Conservation (phyloP, 2,329 filamentous ascomycete species). For the Colletotrichum musae region DNA sequence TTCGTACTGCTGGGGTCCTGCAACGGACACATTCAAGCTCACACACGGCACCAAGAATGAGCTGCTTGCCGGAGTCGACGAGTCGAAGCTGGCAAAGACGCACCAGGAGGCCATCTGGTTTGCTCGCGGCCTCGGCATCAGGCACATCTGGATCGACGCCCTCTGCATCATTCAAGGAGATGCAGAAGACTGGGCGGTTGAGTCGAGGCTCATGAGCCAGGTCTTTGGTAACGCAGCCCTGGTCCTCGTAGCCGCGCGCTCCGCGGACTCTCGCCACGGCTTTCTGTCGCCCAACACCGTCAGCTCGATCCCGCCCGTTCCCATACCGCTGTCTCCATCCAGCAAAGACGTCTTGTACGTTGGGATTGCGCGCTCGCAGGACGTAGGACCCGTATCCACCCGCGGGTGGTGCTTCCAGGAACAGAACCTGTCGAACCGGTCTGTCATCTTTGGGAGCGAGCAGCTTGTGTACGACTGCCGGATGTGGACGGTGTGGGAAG, state of each 20-base stretch:
- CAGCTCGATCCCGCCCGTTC: not conserved
- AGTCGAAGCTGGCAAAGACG: not conserved
- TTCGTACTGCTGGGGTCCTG: constrained; percentile 7
- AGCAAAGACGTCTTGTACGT: constrained; percentile 5
- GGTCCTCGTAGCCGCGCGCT: constrained; percentile 14
- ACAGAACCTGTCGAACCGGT: constrained; percentile 12
- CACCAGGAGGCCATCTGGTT: not conserved
- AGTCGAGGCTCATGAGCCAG: constrained; percentile 30
- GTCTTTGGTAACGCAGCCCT: constrained; percentile 37
- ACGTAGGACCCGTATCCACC: constrained; percentile 10
- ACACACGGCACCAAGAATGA: not conserved
- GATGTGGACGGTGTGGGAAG: constrained; percentile 5
- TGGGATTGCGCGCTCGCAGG: not conserved
- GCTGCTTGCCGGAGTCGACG: not conserved
- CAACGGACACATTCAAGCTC: not conserved
- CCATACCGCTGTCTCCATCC: not conserved
- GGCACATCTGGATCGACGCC: constrained; percentile 6
- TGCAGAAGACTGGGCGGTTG: constrained; percentile 33
- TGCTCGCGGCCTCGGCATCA: not conserved
- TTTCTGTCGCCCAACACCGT: constrained; percentile 1
- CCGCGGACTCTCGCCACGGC: not conserved
- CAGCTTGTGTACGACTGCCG: constrained; percentile 20
- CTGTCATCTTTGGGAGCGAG: constrained; percentile 11
- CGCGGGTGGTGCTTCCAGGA: constrained; percentile 35
- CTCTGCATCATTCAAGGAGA: constrained; percentile 39